A percentile compares a stretch with the other conserved stretches of the same genome.
Evolutionary conservation across 2,329 filamentous ascomycete genomes (phyloP).

Genomic region (Teratosphaeria zuluensis): DNA sequence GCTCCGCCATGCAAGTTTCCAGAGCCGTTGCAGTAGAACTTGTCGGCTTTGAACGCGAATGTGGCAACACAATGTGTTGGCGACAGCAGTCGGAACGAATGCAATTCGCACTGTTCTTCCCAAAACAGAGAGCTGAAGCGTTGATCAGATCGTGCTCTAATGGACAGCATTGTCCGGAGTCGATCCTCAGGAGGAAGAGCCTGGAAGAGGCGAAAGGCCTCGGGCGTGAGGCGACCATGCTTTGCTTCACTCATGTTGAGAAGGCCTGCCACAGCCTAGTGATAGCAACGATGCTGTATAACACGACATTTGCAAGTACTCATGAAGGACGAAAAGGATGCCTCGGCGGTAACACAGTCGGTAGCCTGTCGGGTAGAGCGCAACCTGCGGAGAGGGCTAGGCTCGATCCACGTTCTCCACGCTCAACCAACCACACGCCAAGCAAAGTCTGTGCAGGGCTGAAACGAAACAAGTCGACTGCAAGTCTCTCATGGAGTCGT

Average conservation of each 20-base stretch:
- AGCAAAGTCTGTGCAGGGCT: not conserved
- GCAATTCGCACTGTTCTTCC: conserved; percentile 15
- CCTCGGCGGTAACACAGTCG: not conserved
- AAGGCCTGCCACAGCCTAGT: not conserved
- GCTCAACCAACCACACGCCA: not conserved
- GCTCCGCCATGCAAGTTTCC: conserved; percentile 40
- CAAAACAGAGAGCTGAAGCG: conserved; percentile 8
- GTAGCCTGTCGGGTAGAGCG: not conserved
- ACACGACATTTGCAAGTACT: not conserved
- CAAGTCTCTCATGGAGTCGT: not conserved
- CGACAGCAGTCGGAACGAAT: conserved; percentile 27
- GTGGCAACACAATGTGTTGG: conserved; percentile 28
- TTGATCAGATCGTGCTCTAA: conserved; percentile 2
- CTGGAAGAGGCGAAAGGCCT: not conserved
- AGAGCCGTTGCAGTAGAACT: conserved; percentile 37
- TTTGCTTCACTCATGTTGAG: not conserved
- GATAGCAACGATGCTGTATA: not conserved
- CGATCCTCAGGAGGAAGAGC: conserved; percentile 12
- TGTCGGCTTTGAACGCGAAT: conserved; percentile 37
- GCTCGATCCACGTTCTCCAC: not conserved
- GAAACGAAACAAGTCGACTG: not conserved
- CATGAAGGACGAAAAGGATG: not conserved
- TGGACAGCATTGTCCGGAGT: conserved; percentile 10
- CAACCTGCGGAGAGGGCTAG: not conserved
- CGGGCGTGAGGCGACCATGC: not conserved